Base-by-base conservation (phyloP, 1,284 basidiomycete species). In the Cutaneotrichosporon mucoides region DNA sequence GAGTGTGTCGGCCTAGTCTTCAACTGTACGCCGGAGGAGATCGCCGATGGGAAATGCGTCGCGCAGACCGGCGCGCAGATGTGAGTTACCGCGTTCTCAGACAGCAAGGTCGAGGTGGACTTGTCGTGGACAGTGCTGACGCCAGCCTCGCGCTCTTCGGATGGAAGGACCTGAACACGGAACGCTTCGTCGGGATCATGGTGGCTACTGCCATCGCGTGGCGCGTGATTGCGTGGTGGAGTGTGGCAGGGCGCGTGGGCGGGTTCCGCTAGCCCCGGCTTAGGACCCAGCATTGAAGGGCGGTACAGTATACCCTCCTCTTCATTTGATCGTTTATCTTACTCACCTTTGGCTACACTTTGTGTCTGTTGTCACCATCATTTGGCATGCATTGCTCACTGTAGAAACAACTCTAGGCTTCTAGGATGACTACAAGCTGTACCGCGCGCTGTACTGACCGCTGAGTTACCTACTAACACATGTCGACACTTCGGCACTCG, bases 21-120 rank as follows among this genome's bases (percentile, higher is more conserved):
- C 66, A 42, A 72, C 38, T 82, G 80, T 60, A 65, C 77, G 8
- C 33, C 60, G 1, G 70, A 68, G 6, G 67, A 78, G 24, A 60
- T 80, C 4, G 41, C 53, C 5, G 65, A 65, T 1, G 80, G 79
- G 6, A 65, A 66, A 13, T 81, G 80, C 63, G 69, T 80, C 36
- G 78, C 76, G 4, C 68, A 73, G 54, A 79, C 63, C 7, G 80
- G 80, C 13, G 75, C 78, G 54, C 73, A 80, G 55, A 45, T 80
- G 72, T 80, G 47, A 59, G 72, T 64, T 5, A 6, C n/a, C 4
- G 56, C 47, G 1, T 24, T 24, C 24, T 24, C 24, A 24, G 24
- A 24, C 24, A 24, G 24, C 24, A 24, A 24, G 24, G 24, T 24
- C 24, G 24, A 24, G 24, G 24, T 24, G 24, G 24, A 24, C 24